These are phyloP conservation scores for Naumovozyma castellii DNA, from an alignment of 805 yeast species.

Conservation along the genomic window DNA sequence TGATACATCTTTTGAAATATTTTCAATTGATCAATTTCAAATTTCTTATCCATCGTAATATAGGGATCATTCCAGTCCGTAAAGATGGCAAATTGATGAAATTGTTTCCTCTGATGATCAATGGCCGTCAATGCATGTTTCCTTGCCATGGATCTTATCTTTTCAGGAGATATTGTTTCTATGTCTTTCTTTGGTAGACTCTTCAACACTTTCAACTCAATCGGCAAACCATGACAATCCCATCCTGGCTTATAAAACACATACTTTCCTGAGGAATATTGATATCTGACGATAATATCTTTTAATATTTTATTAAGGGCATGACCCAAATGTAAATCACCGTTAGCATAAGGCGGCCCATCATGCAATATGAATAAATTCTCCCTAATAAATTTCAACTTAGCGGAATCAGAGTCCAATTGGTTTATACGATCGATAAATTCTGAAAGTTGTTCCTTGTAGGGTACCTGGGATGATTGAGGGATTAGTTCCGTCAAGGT, in stretches of 20 bases:
- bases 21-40: constrained; percentile 65
- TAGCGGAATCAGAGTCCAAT: constrained; percentile 12
- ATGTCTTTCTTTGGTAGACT: constrained; percentile 31
- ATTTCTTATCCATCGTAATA: constrained; percentile 58
- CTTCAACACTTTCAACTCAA: constrained; percentile 75
- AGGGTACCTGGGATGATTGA: constrained; percentile 49
- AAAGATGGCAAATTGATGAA: constrained; percentile 67
- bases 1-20: constrained; percentile 59
- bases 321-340: constrained; percentile 86
- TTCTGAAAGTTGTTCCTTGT: constrained; percentile 46
- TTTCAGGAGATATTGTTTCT: constrained; percentile 32
- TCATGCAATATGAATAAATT: constrained; percentile 70
- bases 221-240: constrained; percentile 98
- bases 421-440: constrained; percentile 10
- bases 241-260: constrained; percentile 85
- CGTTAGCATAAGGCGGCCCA: constrained; percentile 99
- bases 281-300: constrained; percentile 71
- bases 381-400: constrained; percentile 21
- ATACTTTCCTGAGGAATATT: constrained; percentile 50
- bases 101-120: constrained; percentile 50
- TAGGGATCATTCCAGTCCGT: constrained; percentile 73
- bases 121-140: constrained; percentile 64
- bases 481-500: constrained; percentile 39
- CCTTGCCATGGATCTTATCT: constrained; percentile 56
- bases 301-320: constrained; percentile 82